These are phyloP conservation scores for Tylopilus sp. DNA, from an alignment of 768 basidiomycete genomes.

Conservation along the genomic window DNA sequence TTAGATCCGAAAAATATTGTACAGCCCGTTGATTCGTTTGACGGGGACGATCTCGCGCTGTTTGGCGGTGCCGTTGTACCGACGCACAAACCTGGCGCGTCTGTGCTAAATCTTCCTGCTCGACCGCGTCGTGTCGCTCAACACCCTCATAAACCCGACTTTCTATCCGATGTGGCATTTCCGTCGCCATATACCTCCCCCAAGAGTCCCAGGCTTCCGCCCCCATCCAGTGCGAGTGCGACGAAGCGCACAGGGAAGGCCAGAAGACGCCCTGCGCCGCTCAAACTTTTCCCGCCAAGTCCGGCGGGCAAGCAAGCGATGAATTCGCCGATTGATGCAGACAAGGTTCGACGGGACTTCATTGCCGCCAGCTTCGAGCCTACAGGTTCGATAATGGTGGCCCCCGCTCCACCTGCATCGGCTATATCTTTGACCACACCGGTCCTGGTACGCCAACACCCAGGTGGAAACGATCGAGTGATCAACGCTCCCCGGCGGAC, in stretches of 20 bases:
- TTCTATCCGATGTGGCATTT: slow-evolving; percentile 33
- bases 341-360: slow-evolving; percentile 38
- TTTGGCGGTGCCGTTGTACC: slow-evolving; percentile 30
- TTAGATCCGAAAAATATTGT: slow-evolving; percentile 49
- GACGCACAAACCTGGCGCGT: slow-evolving; percentile 30
- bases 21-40: slow-evolving; percentile 30
- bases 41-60: slow-evolving; percentile 34
- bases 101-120: slow-evolving; percentile 36
- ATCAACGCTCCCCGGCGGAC: slow-evolving; percentile 6
- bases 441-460: not conserved
- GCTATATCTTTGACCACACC: not conserved
- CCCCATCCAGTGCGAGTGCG: slow-evolving; percentile 6
- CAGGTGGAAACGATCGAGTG: not conserved
- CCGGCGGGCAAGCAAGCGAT: slow-evolving; percentile 31
- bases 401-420: not conserved
- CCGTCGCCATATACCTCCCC: slow-evolving; percentile 5
- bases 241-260: slow-evolving; percentile 26
- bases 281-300: slow-evolving; percentile 35
- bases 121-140: slow-evolving; percentile 34
- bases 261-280: slow-evolving; percentile 41
- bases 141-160: slow-evolving; percentile 37
- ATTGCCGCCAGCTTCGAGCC: slow-evolving; percentile 45
- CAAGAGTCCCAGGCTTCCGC: slow-evolving; percentile 13
- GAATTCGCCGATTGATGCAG: slow-evolving; percentile 36
- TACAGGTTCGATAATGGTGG: not conserved